Percentiles rank a stretch among this genome's conserved stretches.
phyloP scores from a whole-genome alignment of 2,329 filamentous ascomycete genomes.

The Botrytis fabae region DNA sequence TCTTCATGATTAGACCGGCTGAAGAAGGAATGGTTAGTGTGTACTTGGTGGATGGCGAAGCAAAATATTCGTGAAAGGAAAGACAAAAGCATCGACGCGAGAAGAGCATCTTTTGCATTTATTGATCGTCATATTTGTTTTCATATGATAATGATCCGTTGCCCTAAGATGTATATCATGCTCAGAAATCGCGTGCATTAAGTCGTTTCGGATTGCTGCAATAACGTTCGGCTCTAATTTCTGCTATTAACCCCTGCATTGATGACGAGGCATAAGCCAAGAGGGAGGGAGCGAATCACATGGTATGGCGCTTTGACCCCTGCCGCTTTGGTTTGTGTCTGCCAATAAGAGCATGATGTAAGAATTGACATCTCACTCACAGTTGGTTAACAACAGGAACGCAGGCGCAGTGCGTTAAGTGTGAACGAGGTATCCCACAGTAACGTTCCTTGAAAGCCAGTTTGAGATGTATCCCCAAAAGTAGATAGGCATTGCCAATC shows the following conservation, averaged over 20 bases:
- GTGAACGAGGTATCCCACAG: not conserved
- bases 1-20: not conserved
- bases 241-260: not conserved
- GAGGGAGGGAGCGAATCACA: not conserved
- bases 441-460: not conserved
- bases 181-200: not conserved
- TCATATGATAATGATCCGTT: not conserved
- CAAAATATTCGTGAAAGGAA: not conserved
- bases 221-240: not conserved
- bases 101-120: not conserved
- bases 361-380: not conserved
- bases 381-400: not conserved
- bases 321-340: not conserved
- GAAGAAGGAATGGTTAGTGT: not conserved
- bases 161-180: not conserved
- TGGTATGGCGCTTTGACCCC: conserved; percentile 2
- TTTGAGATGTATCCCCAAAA: not conserved
- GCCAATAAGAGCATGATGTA: not conserved
- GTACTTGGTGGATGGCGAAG: not conserved
- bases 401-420: not conserved
- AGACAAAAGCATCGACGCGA: not conserved
- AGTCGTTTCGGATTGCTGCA: not conserved
- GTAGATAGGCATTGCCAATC: not conserved
- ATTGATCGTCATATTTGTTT: not conserved
- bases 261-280: conserved; percentile 4